phyloP scores from a whole-genome alignment of 2,329 filamentous ascomycete genomes.

The Penicillium janthinellum region DNA sequence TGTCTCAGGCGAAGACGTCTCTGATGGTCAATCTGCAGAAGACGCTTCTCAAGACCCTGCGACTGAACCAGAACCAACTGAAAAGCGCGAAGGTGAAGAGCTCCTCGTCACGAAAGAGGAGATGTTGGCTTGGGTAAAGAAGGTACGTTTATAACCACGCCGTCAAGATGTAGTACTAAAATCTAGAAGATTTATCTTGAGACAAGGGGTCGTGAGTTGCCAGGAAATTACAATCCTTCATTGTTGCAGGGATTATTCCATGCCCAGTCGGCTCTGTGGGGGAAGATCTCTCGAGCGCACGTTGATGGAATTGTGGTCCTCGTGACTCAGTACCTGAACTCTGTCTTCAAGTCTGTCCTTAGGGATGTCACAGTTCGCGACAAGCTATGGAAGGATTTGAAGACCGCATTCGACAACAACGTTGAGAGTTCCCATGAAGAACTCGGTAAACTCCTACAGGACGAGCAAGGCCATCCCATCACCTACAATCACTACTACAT shows the following conservation, averaged over 20 bases:
- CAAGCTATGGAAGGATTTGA: conserved; percentile 2
- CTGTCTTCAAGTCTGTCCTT: conserved; percentile 11
- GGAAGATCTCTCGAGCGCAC: conserved; percentile 19
- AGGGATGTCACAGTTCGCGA: conserved; percentile 9
- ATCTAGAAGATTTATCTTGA: conserved; percentile 16
- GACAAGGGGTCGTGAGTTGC: conserved; percentile 31
- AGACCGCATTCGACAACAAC: not conserved
- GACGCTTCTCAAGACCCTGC: not conserved
- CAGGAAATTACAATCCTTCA: conserved; percentile 33
- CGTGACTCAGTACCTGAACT: conserved; percentile 15
- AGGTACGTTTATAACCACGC: not conserved
- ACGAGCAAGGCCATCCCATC: conserved; percentile 28
- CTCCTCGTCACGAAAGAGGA: not conserved
- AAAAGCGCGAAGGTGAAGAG: not conserved
- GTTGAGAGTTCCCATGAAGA: not conserved
- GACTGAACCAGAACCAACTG: not conserved
- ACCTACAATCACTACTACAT: conserved; percentile 39
- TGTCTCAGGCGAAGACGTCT: not conserved
- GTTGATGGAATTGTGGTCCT: conserved; percentile 9
- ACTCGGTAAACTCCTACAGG: conserved; percentile 13
- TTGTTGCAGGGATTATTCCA: conserved; percentile 32
- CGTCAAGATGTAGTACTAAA: not conserved
- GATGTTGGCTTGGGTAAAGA: not conserved
- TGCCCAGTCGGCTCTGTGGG: conserved; percentile 31
- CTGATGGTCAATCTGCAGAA: not conserved